Evolutionary conservation across 2,329 filamentous ascomycete species (phyloP), one percentile per base, ranked within the genome.

Genomic region (Xylaria sp.): DNA sequence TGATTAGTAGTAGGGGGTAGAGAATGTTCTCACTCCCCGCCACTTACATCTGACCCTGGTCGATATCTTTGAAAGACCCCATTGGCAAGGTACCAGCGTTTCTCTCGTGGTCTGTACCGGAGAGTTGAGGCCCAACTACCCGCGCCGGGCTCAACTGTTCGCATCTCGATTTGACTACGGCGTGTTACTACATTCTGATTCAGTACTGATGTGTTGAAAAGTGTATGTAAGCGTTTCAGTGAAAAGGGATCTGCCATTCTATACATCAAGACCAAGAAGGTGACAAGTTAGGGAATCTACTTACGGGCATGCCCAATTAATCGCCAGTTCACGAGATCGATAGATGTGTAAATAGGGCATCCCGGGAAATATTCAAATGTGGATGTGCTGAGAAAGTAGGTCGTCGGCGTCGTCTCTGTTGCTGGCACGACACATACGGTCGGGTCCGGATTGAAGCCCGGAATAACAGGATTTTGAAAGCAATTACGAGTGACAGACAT

Each of bases 301-400:
- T 34, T 15, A 58, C 88, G 78, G 1, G 84, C 86, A 70, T 87
- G 83, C 4, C 82, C 83, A 54, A 87, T 84, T n/a, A 87, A 81
- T 6, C 79, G 79, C 86, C 86, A 88, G 51, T 84, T 82, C 9
- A 86, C 76, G 12, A 88, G 80, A 70, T 88, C 83, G 0, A 78
- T 85, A 23, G 85, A 88, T 32, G 87, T 83, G 73, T 90, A 89
- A 66, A 91, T 87, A 15, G 87, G 86, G n/a, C 85, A 84, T 3
- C 87, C 87, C 0, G 88, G 88, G 69, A 88, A 90, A 76, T 84
- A 88, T 75, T 90, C 88, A 66, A 91, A 90, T 0, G 87, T 88
- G 0, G 88, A 90, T 3, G 87, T 90, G 46, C 85, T 86, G 34
- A 90, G 82, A 76, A 87, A 90, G 75, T 86, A 90, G 1, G 74